phyloP scores from a whole-genome alignment of 2,329 filamentous ascomycete species.

The Huntiella abstrusa region DNA sequence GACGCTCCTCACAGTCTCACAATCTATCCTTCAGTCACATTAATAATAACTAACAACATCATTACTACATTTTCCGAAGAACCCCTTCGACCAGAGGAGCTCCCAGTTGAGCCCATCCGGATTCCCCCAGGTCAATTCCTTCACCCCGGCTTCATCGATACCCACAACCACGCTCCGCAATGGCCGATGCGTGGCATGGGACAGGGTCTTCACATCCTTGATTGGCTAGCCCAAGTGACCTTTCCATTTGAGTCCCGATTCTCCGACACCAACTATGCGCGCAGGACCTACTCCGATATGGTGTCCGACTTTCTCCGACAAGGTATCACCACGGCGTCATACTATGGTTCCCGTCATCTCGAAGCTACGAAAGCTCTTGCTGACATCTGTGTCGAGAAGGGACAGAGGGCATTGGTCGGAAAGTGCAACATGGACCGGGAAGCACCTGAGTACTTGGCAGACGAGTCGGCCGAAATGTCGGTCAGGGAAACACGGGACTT shows the following conservation, averaged over 20 bases:
- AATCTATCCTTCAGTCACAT: neutral
- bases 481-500: conserved; percentile 29
- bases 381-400: conserved; percentile 30
- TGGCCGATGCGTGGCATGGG: conserved; percentile 30
- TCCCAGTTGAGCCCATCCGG: conserved; percentile 11
- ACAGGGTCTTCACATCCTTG: conserved; percentile 33
- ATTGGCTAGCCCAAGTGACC: conserved; percentile 46
- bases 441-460: conserved; percentile 33
- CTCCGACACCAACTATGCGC: conserved; percentile 32
- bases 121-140: conserved; percentile 30
- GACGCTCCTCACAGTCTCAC: neutral
- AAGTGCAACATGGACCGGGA: conserved; percentile 45
- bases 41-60: conserved; percentile 2
- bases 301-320: conserved; percentile 41
- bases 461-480: conserved; percentile 27
- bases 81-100: neutral
- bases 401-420: conserved; percentile 40
- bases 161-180: conserved; percentile 48
- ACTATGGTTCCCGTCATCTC: conserved; percentile 38
- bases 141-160: conserved; percentile 44
- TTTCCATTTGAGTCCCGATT: conserved; percentile 47
- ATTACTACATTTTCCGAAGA: conserved; percentile 2
- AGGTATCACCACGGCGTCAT: conserved; percentile 41
- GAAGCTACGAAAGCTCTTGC: conserved; percentile 38
- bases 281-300: conserved; percentile 29